Base-by-base conservation (phyloP, 1,284 basidiomycete genomes). In the Rhodofomes roseus region DNA sequence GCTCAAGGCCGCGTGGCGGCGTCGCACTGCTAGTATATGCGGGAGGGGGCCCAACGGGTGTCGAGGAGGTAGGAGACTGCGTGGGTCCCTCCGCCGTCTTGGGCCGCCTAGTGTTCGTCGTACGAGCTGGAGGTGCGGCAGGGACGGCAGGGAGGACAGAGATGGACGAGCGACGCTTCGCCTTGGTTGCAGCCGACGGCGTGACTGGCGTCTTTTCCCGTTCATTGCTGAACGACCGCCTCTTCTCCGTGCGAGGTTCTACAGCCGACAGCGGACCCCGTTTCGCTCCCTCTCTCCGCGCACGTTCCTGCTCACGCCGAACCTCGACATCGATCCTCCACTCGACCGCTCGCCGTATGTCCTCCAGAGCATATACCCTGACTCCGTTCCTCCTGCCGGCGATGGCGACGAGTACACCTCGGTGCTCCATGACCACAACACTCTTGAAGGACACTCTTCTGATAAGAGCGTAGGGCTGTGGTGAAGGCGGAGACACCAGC, bases 341-440 rank as follows among this genome's bases (percentile, higher is more conserved):
- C 72, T 93, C 91, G 12, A 93, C 85, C 6, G 86, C 88, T 67
- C 87, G 89, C 71, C 86, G 88, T 22, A 93, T 82, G 67, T 93
- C 90, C 62, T 93, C 90, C 20, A 93, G 75, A 14, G 91, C 90
- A 71, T 93, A 93, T 25, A 93, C 91, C 43, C 90, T 81, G 41
- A 93, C 90, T 2, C 91, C 90, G 64, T 93, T 90, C 65, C 90
- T 77, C 61, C 90, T 77, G 16, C 90, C 90, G 14, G 91, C 91
- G 63, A 93, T 92, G 18, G 91, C 90, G 14, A 93, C 90, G 22
- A 93, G 76, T 1, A 93, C 90, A 9, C 90, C 90, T 36, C 91
- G 85, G 66, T 93, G 89, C 66, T 93, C 91, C 90, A 93, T 93
- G 18, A 93, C 86, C 0, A 93, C 88, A n/a, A 93, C 86, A 60